Percentiles rank a stretch among this genome's conserved stretches.
Conservation (phyloP, 208 protist species). For the Leishmania braziliensis region DNA sequence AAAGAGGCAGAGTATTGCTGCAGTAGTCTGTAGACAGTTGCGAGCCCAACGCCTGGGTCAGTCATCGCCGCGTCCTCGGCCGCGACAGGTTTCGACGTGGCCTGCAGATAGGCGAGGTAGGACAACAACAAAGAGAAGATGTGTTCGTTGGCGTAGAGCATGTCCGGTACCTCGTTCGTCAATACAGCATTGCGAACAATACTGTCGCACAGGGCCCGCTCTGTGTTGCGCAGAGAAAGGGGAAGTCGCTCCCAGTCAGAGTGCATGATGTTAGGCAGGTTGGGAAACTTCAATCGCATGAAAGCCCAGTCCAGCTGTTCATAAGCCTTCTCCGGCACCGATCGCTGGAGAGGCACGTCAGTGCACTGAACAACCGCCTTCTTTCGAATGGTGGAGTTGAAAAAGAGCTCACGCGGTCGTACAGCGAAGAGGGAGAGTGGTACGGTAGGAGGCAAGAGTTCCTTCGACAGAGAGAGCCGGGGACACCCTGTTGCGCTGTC, state of each 20-base stretch:
- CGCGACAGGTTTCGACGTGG: background rate
- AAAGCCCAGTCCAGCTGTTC: slow-evolving; percentile 48
- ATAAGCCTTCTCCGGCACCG: slow-evolving; percentile 13
- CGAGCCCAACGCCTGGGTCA: background rate
- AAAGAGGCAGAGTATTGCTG: slow-evolving; percentile 13
- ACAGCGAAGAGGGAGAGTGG: slow-evolving; percentile 44
- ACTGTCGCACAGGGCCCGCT: slow-evolving; percentile 42
- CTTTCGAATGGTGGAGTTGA: slow-evolving; percentile 29
- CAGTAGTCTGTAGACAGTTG: slow-evolving; percentile 8
- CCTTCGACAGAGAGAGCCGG: slow-evolving; percentile 15
- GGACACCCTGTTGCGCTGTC: background rate
- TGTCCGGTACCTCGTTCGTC: slow-evolving; percentile 2
- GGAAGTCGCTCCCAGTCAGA: slow-evolving; percentile 58
- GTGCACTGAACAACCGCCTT: slow-evolving; percentile 19
- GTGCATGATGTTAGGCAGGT: slow-evolving; percentile 44
- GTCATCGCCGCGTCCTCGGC: background rate
- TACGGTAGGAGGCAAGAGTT: slow-evolving; percentile 33
- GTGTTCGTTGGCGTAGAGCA: slow-evolving; percentile 20
- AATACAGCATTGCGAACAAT: slow-evolving; percentile 9
- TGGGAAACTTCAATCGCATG: slow-evolving; percentile 41
- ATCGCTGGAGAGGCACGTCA: background rate
- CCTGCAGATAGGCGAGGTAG: slow-evolving; percentile 18
- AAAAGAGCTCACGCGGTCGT: slow-evolving; percentile 49
- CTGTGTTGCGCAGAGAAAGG: slow-evolving; percentile 44
- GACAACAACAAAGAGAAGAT: slow-evolving; percentile 19